phyloP scores from a whole-genome alignment of 805 yeast genomes.

The Candida gorgasii region DNA sequence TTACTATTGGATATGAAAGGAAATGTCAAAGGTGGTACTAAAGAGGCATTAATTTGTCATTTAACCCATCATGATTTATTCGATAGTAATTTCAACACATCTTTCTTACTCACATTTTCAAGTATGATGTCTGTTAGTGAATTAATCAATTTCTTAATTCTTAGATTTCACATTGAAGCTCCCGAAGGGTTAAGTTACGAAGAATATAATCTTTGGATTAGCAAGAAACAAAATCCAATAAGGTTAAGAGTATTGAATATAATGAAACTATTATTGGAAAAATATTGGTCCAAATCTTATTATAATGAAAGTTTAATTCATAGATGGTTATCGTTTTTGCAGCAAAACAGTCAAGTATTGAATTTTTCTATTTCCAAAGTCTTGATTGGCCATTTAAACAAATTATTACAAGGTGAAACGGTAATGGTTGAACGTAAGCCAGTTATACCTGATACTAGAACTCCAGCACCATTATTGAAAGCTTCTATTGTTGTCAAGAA shows the following conservation, averaged over 20 bases:
- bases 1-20: slow-evolving; percentile 64
- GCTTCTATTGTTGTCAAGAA: slow-evolving; percentile 35
- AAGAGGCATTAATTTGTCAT: slow-evolving; percentile 74
- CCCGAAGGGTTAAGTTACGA: slow-evolving; percentile 87
- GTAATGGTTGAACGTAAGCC: slow-evolving; percentile 31
- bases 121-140: slow-evolving; percentile 71
- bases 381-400: slow-evolving; percentile 24
- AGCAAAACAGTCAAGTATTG: slow-evolving; percentile 15
- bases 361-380: slow-evolving; percentile 30
- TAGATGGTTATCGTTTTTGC: slow-evolving; percentile 34
- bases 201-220: slow-evolving; percentile 76
- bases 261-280: slow-evolving; percentile 64
- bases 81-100: slow-evolving; percentile 63
- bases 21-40: slow-evolving; percentile 78
- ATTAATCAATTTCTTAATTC: slow-evolving; percentile 57
- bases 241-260: slow-evolving; percentile 64
- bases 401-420: slow-evolving; percentile 31
- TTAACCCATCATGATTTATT: slow-evolving; percentile 70
- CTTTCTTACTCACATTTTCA: slow-evolving; percentile 73
- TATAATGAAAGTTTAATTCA: slow-evolving; percentile 44
- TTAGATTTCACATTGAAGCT: slow-evolving; percentile 69
- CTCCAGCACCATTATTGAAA: slow-evolving; percentile 44
- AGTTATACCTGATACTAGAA: slow-evolving; percentile 25
- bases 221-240: slow-evolving; percentile 66
- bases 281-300: slow-evolving; percentile 69